Evolutionary conservation across 2,329 filamentous ascomycete species (phyloP).

Genomic region (Huntiella savannae): DNA sequence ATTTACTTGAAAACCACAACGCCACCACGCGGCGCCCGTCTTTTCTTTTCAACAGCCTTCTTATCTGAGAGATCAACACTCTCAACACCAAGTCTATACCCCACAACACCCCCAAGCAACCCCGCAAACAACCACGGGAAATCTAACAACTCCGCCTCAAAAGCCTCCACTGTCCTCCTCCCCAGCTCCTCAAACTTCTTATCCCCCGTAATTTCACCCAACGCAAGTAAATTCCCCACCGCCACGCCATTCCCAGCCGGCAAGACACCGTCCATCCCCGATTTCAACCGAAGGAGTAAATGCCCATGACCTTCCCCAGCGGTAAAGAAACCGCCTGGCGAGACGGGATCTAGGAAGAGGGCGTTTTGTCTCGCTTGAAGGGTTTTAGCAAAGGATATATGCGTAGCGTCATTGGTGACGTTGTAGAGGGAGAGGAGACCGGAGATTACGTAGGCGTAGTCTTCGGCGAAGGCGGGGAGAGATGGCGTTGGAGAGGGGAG

Average conservation of each 20-base stretch:
- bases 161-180: conserved; percentile 58
- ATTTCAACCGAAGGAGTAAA: conserved; percentile 72
- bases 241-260: conserved; percentile 79
- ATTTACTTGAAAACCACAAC: conserved; percentile 4
- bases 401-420: conserved; percentile 55
- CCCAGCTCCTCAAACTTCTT: conserved; percentile 41
- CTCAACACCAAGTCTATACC: conserved; percentile 49
- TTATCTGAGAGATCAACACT: conserved; percentile 7
- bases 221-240: conserved; percentile 70
- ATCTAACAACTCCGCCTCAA: conserved; percentile 79
- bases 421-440: conserved; percentile 74
- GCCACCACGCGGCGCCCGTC: conserved; percentile 1
- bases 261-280: conserved; percentile 82
- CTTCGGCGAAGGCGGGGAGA: conserved; percentile 76
- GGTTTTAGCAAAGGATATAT: conserved; percentile 62
- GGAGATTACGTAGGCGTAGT: conserved; percentile 77
- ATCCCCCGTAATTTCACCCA: conserved; percentile 42
- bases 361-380: conserved; percentile 43
- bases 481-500: conserved; percentile 33
- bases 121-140: conserved; percentile 84
- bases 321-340: conserved; percentile 48
- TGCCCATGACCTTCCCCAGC: conserved; percentile 44
- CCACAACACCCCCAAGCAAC: conserved; percentile 57
- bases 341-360: conserved; percentile 51
- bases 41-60: conserved; percentile 2